A percentile compares a stretch with the other conserved stretches of the same genome.
These are phyloP conservation scores for Epicoccum nigrum DNA, from an alignment of 2,329 filamentous ascomycete genomes.

Conservation along the genomic window DNA sequence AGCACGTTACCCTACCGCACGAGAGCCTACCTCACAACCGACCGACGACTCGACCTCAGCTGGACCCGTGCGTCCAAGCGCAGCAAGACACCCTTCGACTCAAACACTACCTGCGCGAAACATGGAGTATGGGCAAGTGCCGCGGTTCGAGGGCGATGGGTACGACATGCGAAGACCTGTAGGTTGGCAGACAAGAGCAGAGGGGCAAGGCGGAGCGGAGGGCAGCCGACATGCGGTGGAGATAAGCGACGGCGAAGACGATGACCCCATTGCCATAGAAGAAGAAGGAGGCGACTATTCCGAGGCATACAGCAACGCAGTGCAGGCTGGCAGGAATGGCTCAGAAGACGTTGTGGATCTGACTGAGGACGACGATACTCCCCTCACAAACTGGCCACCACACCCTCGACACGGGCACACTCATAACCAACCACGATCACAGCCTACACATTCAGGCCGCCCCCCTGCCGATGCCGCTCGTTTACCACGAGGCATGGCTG, in stretches of 20 bases:
- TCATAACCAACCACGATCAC: not conserved
- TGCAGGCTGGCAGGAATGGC: conserved; percentile 15
- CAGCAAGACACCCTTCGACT: conserved; percentile 30
- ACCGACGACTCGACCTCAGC: conserved; percentile 6
- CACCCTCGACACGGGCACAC: not conserved
- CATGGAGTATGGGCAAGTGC: conserved; percentile 29
- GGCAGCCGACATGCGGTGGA: conserved; percentile 5
- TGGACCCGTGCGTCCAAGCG: conserved; percentile 17
- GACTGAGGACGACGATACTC: conserved; percentile 35
- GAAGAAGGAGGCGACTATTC: conserved; percentile 9
- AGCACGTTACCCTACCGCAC: not conserved
- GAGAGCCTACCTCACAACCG: conserved; percentile 4
- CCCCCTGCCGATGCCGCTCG: conserved; percentile 2
- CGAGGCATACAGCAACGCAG: conserved; percentile 13
- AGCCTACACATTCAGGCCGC: not conserved
- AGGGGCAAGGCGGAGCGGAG: not conserved
- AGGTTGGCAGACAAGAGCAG: conserved; percentile 38
- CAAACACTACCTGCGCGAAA: conserved; percentile 11
- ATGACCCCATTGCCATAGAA: conserved; percentile 4
- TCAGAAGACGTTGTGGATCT: conserved; percentile 39
- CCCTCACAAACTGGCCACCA: conserved; percentile 1
- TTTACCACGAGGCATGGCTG: conserved; percentile 51
- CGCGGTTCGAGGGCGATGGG: conserved; percentile 58
- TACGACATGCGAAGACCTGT: conserved; percentile 61
- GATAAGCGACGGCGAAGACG: conserved; percentile 14